Evolutionary conservation across 768 basidiomycete genomes (phyloP), one percentile per base, ranked within the genome.

Genomic region (Xanthoconium purpureum): DNA sequence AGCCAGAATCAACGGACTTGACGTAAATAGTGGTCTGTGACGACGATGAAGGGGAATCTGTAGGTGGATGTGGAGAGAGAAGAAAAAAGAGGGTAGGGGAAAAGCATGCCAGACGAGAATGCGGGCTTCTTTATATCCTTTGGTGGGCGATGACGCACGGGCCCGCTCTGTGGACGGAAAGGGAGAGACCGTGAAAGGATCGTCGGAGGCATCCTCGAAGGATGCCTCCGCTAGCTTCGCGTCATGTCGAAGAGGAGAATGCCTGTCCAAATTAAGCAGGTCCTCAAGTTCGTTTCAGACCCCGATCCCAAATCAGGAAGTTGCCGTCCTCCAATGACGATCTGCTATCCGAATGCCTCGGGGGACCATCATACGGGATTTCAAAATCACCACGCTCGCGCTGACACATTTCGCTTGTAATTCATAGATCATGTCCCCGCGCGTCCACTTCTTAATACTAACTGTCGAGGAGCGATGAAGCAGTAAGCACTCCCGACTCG

Each of bases 81-180:
- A 55, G 47, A 49, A 58, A 57, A 40, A 55, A 50, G 47, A 35
- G 42, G 48, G 57, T 49, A 50, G 50, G 48, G 43, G 43, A 43
- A 60, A 60, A 56, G 28, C 40, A 47, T 54, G 49, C 52, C 32
- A 20, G 54, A 45, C 43, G 57, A 46, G 47, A 40, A 53, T 59
- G 47, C 6, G 47, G 53, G 58, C 36, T 52, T 47, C 56, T 61
- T 67, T 69, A 71, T 65, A 71, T 63, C 54, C 54, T 36, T 57
- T 50, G 52, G 30, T 14, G 59, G 55, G 44, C 29, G 35, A 59
- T 57, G 65, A 66, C 67, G 70, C 70, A 71, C 70, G 66, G 63
- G 57, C 71, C 71, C 55, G 0, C 14, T 56, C 60, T 50, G 35
- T 40, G 57, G 37, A 52, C 57, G 60, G 68, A 61, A 71, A 55